A percentile compares a stretch with the other conserved stretches of the same genome.
phyloP scores from a whole-genome alignment of 352 stramenopile species.

The Globisporangium ultimum region DNA sequence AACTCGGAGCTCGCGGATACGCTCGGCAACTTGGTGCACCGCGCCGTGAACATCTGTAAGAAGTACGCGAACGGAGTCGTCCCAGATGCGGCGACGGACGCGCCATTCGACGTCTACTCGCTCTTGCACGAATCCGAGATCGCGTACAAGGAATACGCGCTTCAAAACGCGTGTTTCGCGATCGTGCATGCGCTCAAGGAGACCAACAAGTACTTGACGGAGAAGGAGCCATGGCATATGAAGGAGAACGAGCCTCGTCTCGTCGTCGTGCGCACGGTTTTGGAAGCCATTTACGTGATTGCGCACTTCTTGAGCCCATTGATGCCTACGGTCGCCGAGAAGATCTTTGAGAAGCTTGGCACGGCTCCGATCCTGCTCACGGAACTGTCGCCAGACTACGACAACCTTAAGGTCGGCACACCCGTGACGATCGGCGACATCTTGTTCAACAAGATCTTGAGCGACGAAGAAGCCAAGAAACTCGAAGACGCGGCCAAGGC shows the following conservation, averaged over 20 bases:
- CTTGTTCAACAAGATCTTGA: conserved; percentile 92
- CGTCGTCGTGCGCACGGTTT: conserved; percentile 92
- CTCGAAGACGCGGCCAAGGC: conserved; percentile 46
- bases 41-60: conserved; percentile 94
- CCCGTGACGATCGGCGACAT: conserved; percentile 92
- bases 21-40: conserved; percentile 96
- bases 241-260: conserved; percentile 87
- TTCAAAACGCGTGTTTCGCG: conserved; percentile 88
- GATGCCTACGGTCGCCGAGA: conserved; percentile 86
- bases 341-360: conserved; percentile 95
- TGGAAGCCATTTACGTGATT: conserved; percentile 98
- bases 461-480: conserved; percentile 71
- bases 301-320: conserved; percentile 95
- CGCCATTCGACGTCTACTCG: conserved; percentile 85
- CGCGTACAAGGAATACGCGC: conserved; percentile 92
- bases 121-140: conserved; percentile 78
- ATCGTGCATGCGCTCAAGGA: conserved; percentile 91
- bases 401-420: conserved; percentile 91
- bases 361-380: conserved; percentile 73
- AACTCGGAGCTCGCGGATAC: conserved; percentile 95
- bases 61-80: conserved; percentile 93
- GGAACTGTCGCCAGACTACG: conserved; percentile 76
- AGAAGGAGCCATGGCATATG: conserved; percentile 97
- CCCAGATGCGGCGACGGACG: conserved; percentile 46
- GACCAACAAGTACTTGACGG: conserved; percentile 98